phyloP scores from a whole-genome alignment of 78 protist genomes.

The Dictyostelium purpureum region DNA sequence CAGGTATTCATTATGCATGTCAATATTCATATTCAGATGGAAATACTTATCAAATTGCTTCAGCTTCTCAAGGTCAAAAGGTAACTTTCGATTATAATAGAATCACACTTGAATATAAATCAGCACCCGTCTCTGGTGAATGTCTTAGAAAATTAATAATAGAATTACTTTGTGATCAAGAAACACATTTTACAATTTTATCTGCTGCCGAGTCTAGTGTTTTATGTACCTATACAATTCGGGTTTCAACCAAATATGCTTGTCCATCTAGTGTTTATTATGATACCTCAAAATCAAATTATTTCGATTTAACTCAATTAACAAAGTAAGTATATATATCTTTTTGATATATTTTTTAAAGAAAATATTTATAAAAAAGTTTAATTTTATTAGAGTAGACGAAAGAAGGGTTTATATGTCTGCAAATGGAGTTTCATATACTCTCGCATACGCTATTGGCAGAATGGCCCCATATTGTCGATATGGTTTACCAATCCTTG shows the following conservation, averaged over 20 bases:
- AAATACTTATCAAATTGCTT: not conserved
- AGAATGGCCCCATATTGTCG: too few relatives aligned
- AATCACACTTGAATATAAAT: too few relatives aligned
- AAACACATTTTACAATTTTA: not conserved
- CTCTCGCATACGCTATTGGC: too few relatives aligned
- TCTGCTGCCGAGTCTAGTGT: not conserved
- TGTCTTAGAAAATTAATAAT: not conserved
- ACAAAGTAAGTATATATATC: too few relatives aligned
- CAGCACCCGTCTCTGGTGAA: not conserved
- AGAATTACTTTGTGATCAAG: not conserved
- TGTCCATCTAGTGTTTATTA: not conserved
- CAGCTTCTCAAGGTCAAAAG: not conserved
- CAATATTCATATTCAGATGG: not conserved
- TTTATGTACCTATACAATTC: not conserved
- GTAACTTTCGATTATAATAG: not conserved
- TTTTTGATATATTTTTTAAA: too few relatives aligned
- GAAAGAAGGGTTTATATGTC: too few relatives aligned
- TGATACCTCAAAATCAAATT: too few relatives aligned
- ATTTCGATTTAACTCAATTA: too few relatives aligned
- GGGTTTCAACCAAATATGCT: not conserved
- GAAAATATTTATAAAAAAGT: too few relatives aligned
- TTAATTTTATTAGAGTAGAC: too few relatives aligned
- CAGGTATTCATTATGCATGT: not conserved
- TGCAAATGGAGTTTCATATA: too few relatives aligned
- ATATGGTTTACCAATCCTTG: too few relatives aligned